Evolutionary conservation across 2,329 filamentous ascomycete genomes (phyloP).

Genomic region (Ophiocordyceps robertsii): DNA sequence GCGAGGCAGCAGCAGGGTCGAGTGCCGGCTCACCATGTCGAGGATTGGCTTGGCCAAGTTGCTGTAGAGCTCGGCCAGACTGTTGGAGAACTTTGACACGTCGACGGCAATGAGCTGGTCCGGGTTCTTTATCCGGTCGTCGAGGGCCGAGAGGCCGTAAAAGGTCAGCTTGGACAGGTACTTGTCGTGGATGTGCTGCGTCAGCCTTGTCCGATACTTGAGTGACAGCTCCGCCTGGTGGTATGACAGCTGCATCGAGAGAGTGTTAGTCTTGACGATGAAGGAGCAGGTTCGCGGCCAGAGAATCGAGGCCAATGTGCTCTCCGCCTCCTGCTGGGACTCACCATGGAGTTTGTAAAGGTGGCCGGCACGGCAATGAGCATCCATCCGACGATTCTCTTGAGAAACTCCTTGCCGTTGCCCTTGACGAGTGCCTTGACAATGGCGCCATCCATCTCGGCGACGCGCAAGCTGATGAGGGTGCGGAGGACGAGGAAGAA

Average conservation of each 20-base stretch:
- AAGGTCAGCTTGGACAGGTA: constrained; percentile 98
- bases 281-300: background rate
- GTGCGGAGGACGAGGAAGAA: constrained; percentile 86
- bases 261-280: background rate
- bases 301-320: too few species aligned
- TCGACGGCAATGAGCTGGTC: constrained; percentile 96
- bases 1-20: background rate
- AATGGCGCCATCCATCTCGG: constrained; percentile 84
- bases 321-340: constrained; percentile 8
- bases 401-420: constrained; percentile 78
- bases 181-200: constrained; percentile 88
- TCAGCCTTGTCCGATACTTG: constrained; percentile 83
- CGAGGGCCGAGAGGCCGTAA: constrained; percentile 86
- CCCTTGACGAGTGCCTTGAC: constrained; percentile 89
- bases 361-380: constrained; percentile 88
- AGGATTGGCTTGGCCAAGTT: constrained; percentile 90
- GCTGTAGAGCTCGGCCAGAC: constrained; percentile 85
- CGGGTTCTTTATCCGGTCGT: constrained; percentile 96
- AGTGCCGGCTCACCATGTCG: constrained; percentile 54
- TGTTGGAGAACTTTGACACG: constrained; percentile 92
- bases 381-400: constrained; percentile 96
- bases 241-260: constrained; percentile 61
- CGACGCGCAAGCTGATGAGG: constrained; percentile 87
- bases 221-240: constrained; percentile 92
- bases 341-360: constrained; percentile 96